Percentiles rank a stretch among this genome's conserved stretches.
Conservation (phyloP, 2,329 filamentous ascomycete species). For the Aspergillus sp. region DNA sequence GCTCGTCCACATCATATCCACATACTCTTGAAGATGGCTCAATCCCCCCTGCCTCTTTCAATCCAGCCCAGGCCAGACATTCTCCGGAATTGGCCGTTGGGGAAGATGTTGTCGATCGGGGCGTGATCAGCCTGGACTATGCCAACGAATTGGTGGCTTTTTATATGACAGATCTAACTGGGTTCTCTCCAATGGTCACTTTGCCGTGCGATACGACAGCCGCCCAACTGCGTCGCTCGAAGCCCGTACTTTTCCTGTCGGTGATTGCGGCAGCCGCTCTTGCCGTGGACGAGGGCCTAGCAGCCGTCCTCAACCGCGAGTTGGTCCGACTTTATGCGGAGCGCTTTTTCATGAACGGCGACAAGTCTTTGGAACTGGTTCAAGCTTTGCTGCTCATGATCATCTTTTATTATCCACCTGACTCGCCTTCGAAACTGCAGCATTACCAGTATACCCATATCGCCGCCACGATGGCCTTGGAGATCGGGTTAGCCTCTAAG, state of each 20-base stretch:
- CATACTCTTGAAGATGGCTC: conserved; percentile 20
- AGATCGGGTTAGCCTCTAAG: conserved; percentile 41
- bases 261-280: conserved; percentile 66
- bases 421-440: conserved; percentile 48
- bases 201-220: conserved; percentile 30
- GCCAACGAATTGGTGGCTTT: conserved; percentile 33
- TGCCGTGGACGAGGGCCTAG: conserved; percentile 49
- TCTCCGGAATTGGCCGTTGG: conserved; percentile 16
- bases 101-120: conserved; percentile 33
- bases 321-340: conserved; percentile 50
- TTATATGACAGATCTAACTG: conserved; percentile 31
- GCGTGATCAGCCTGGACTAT: conserved; percentile 31
- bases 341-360: conserved; percentile 48
- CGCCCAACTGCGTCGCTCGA: conserved; percentile 36
- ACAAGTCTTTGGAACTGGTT: conserved; percentile 53
- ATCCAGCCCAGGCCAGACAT: conserved; percentile 18
- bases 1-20: conserved; percentile 17
- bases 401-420: conserved; percentile 52
- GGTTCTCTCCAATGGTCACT: conserved; percentile 31
- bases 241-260: conserved; percentile 68
- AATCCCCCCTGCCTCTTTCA: conserved; percentile 20
- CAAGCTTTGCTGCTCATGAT: conserved; percentile 51
- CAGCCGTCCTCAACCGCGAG: conserved; percentile 48
- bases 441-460: conserved; percentile 55
- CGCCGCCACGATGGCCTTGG: conserved; percentile 52